These are phyloP conservation scores for Polytrichum formosum DNA, from an alignment of 225 moss, liverwort and hornwort species.

Conservation along the genomic window DNA sequence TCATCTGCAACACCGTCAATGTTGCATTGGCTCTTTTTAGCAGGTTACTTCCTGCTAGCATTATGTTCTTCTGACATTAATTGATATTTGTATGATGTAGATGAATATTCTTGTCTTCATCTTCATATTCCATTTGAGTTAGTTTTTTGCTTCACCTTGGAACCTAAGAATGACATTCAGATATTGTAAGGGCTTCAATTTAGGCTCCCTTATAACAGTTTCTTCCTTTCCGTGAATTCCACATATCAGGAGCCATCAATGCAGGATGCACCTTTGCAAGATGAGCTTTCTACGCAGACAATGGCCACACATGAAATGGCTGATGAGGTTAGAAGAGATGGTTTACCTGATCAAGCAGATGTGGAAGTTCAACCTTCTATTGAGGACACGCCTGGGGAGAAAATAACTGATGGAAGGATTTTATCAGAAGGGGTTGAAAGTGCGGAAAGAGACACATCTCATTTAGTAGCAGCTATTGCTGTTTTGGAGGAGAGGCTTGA, in stretches of 20 bases:
- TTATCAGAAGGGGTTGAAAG: constrained; percentile 11
- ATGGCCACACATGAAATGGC: constrained; percentile 13
- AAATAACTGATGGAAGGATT: constrained; percentile 14
- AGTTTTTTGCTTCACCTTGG: too few species aligned
- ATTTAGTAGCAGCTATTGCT: constrained; percentile 26
- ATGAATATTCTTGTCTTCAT: too few species aligned
- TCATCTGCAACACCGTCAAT: too few species aligned
- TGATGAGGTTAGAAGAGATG: constrained; percentile 21
- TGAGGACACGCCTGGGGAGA: constrained; percentile 5
- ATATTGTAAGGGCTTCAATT: too few species aligned
- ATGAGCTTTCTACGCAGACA: constrained; percentile 14
- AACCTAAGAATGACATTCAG: too few species aligned
- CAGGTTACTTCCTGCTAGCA: too few species aligned
- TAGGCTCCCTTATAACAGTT: too few species aligned
- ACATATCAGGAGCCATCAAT: constrained; percentile 5
- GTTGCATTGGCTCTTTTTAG: too few species aligned
- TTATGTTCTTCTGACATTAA: too few species aligned
- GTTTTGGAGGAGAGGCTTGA: constrained; percentile 48
- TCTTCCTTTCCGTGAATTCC: too few species aligned
- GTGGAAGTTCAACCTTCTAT: constrained; percentile 5
- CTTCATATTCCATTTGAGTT: too few species aligned
- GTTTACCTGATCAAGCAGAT: constrained; percentile 10
- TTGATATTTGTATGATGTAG: too few species aligned
- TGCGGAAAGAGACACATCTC: constrained; percentile 34
- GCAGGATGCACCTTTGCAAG: constrained; percentile 30